These are phyloP conservation scores for Houttuynia cordata DNA, from an alignment of 164 flowering plant species.

Conservation along the genomic window DNA sequence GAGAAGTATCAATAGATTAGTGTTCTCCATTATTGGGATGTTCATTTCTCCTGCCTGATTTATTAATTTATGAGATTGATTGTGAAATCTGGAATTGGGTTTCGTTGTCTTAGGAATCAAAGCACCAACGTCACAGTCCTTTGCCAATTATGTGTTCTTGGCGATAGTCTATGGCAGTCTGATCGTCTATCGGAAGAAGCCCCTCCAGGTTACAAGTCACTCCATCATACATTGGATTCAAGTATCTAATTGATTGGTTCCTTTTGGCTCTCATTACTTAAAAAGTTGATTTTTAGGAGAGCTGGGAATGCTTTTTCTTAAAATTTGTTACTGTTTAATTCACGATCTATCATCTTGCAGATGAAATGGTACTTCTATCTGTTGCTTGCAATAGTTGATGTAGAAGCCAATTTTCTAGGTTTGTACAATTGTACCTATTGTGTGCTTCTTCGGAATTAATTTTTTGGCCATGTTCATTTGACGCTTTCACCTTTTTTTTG, in stretches of 20 bases:
- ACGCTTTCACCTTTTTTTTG: neutral
- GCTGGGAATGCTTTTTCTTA: neutral
- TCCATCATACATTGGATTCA: neutral
- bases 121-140: constrained; percentile 93
- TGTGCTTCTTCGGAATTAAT: neutral
- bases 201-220: constrained; percentile 45
- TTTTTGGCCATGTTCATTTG: neutral
- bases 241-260: neutral
- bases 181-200: constrained; percentile 36
- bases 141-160: constrained; percentile 70
- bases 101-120: constrained; percentile 41
- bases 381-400: constrained; percentile 80
- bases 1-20: too few species aligned
- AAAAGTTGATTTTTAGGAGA: neutral
- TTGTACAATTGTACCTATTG: constrained; percentile 10
- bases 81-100: neutral
- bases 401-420: constrained; percentile 94
- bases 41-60: neutral
- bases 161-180: constrained; percentile 66
- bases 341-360: constrained; percentile 24
- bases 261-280: neutral
- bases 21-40: neutral
- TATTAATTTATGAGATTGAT: neutral
- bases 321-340: too few species aligned
- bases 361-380: constrained; percentile 89